Percentiles rank a stretch among this genome's conserved stretches.
phyloP scores from a whole-genome alignment of 2,329 filamentous ascomycete genomes.

The Chaetoscypha palmicola region DNA sequence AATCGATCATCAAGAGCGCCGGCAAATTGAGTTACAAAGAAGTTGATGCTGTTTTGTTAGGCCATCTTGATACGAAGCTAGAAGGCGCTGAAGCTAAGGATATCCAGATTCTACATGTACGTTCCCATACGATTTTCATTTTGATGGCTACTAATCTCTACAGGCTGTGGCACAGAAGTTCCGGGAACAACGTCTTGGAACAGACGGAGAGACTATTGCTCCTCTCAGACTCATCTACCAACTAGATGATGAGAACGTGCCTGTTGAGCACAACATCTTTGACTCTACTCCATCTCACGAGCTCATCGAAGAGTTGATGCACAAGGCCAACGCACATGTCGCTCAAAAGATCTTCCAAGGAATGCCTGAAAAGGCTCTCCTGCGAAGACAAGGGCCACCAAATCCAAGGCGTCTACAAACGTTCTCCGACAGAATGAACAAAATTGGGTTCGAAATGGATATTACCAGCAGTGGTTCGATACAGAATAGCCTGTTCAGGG shows the following conservation, averaged over 20 bases:
- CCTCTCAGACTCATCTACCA: conserved; percentile 86
- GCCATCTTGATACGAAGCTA: conserved; percentile 54
- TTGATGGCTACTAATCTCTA: conserved; percentile 22
- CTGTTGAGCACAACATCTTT: conserved; percentile 93
- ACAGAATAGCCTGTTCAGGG: conserved; percentile 91
- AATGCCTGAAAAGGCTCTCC: conserved; percentile 84
- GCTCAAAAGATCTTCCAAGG: conserved; percentile 74
- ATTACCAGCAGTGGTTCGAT: conserved; percentile 81
- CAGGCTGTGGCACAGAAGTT: conserved; percentile 80
- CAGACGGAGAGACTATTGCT: conserved; percentile 71
- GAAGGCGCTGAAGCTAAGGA: conserved; percentile 64
- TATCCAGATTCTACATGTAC: conserved; percentile 69
- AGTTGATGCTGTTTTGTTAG: conserved; percentile 73
- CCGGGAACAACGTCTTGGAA: conserved; percentile 77
- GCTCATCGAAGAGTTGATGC: conserved; percentile 88
- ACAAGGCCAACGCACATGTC: conserved; percentile 86
- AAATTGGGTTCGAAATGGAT: conserved; percentile 85
- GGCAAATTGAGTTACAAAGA: conserved; percentile 80
- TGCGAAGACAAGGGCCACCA: conserved; percentile 78
- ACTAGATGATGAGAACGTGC: conserved; percentile 95
- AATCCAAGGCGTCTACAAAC: conserved; percentile 84
- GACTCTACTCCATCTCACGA: conserved; percentile 84
- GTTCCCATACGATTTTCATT: conserved; percentile 24
- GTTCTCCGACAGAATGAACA: conserved; percentile 88
- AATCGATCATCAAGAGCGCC: conserved; percentile 84